Evolutionary conservation across 2,329 filamentous ascomycete genomes (phyloP).

Genomic region (Fusarium fujikuroi): DNA sequence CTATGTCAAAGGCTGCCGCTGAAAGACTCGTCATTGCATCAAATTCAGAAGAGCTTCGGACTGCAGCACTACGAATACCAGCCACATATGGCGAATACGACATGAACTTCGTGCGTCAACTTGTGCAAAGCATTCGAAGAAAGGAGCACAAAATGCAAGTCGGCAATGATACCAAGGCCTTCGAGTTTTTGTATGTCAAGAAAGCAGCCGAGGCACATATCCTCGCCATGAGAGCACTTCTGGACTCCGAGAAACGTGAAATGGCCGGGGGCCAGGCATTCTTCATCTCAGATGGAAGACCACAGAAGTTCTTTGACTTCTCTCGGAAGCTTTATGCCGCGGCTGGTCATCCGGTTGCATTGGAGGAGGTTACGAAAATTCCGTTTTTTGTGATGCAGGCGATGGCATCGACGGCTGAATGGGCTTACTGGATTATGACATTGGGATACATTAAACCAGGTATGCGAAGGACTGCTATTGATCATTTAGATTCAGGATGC

Average conservation of each 20-base stretch:
- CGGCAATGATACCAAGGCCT: neutral
- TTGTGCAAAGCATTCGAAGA: neutral
- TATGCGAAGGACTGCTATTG: neutral
- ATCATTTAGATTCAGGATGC: neutral
- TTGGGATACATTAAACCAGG: neutral
- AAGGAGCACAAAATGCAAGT: slow-evolving; percentile 11
- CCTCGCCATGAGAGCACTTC: neutral
- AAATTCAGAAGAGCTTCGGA: neutral
- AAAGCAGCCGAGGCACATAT: slow-evolving; percentile 4
- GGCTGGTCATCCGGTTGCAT: neutral
- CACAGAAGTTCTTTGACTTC: neutral
- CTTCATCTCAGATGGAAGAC: neutral
- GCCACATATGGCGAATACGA: neutral
- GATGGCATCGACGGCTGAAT: neutral
- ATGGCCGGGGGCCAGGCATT: neutral
- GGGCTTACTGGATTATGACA: neutral
- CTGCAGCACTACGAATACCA: neutral
- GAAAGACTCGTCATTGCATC: neutral
- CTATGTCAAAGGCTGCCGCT: neutral
- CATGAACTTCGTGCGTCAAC: neutral
- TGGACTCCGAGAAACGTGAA: fast-evolving
- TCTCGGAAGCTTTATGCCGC: neutral
- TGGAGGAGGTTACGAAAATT: neutral
- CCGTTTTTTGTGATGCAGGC: neutral
- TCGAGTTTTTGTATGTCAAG: neutral